Evolutionary conservation across 2,329 filamentous ascomycete species (phyloP), one percentile per base, ranked within the genome.

Genomic region (Lachnellula hyalina): DNA sequence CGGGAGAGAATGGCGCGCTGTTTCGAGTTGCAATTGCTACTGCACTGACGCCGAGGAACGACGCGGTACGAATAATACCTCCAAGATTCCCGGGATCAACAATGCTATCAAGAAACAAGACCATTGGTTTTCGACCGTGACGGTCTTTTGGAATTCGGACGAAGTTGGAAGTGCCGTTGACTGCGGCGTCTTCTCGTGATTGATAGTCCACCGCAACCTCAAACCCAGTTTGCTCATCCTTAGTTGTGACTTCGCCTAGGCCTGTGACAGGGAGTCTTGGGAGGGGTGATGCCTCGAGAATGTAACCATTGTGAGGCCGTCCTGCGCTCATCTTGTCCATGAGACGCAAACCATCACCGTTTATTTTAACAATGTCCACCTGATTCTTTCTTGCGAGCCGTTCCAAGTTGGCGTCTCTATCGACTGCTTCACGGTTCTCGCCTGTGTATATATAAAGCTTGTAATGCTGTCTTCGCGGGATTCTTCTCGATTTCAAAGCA

Each of bases 41-140:
- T 4, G 89, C 92, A 53, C 92, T 89, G 5, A 90, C 86, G 21
- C 93, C 93, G n/a, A 97, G 81, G 70, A 94, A 97, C 66, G 90
- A 87, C 2, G 91, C 90, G 5, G 90, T 90, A 36, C 94, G 87
- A 44, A 97, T 78, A 56, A 97, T 93, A 21, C 86, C 90, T 42
- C 94, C 94, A 0, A 97, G 75, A 67, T 99, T 99, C 25, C 90
- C 91, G 0, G 91, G 88, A 66, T 99, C 93, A 9, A 90, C 74
- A 38, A 95, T 85, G 52, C 86, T 82, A 63, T 94, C 86, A 2
- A 94, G 75, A 34, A 93, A 73, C 1, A 95, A 74, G 8, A 95
- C 76, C 32, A 95, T 77, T 0, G 90, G 90, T 49, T 85, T 81
- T 52, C 82, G 75, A 63, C 72, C 75, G 21, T 62, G 63, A 44